Conservation (phyloP, 192 early-diverging fungal species). For the Coemansia interrupta region DNA sequence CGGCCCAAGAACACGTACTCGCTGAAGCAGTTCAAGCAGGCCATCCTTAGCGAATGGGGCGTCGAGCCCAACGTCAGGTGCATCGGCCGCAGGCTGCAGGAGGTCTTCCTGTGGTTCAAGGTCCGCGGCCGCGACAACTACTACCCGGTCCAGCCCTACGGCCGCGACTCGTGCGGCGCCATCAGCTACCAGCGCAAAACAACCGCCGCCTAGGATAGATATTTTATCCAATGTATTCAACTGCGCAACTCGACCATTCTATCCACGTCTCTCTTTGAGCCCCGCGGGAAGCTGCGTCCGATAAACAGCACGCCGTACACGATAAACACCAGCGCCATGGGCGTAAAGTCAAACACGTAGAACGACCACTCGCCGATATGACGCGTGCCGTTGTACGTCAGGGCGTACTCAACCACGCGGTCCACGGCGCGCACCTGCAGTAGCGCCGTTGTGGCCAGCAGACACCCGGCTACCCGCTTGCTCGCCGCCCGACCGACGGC, state of each 20-base stretch:
- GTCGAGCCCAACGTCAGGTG: slow-evolving; percentile 52
- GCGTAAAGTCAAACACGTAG: slow-evolving; percentile 49
- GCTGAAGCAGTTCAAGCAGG: slow-evolving; percentile 35
- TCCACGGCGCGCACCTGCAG: slow-evolving; percentile 49
- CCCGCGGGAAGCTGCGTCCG: slow-evolving; percentile 10
- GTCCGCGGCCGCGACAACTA: slow-evolving; percentile 45
- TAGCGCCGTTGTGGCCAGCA: slow-evolving; percentile 32
- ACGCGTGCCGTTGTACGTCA: slow-evolving; percentile 35
- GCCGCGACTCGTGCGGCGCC: slow-evolving; percentile 30
- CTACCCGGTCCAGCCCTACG: slow-evolving; percentile 42
- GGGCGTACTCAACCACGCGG: slow-evolving; percentile 47
- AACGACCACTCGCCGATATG: slow-evolving; percentile 51
- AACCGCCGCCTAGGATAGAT: neutral
- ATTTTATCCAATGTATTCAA: too few species aligned
- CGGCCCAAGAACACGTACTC: slow-evolving; percentile 47
- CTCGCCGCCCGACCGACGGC: slow-evolving; percentile 13
- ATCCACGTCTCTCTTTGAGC: too few species aligned
- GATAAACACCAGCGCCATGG: slow-evolving; percentile 37
- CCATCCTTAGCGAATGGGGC: slow-evolving; percentile 28
- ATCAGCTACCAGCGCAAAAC: slow-evolving; percentile 47
- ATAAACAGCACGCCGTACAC: slow-evolving; percentile 35
- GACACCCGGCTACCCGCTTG: slow-evolving; percentile 16
- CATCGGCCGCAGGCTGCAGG: slow-evolving; percentile 33
- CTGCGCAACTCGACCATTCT: too few species aligned
- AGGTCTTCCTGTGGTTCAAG: slow-evolving; percentile 51